A percentile compares a stretch with the other conserved stretches of the same genome.
Evolutionary conservation across 2,329 filamentous ascomycete genomes (phyloP).

Genomic region (Aureobasidium lini): DNA sequence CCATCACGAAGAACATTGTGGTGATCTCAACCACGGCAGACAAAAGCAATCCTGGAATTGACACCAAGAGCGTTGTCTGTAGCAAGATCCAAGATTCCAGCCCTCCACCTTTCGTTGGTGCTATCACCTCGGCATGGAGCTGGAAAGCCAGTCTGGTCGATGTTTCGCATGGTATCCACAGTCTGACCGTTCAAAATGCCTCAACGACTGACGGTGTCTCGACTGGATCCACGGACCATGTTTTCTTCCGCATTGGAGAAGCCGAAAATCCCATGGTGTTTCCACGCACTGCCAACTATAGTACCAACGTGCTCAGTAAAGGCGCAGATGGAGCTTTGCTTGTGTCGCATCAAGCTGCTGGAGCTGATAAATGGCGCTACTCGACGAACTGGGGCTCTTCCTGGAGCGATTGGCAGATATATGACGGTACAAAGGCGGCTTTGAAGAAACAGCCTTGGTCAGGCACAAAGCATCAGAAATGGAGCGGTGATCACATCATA

Average conservation of each 20-base stretch:
- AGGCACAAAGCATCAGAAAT: constrained; percentile 49
- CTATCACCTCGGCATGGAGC: constrained; percentile 48
- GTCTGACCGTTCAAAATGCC: constrained; percentile 50
- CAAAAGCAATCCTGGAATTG: constrained; percentile 37
- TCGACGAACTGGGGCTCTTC: constrained; percentile 53
- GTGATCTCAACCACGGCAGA: constrained; percentile 48
- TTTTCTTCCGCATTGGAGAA: constrained; percentile 54
- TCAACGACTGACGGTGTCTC: constrained; percentile 34
- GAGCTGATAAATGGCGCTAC: constrained; percentile 56
- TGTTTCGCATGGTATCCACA: constrained; percentile 55
- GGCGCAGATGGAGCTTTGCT: constrained; percentile 33
- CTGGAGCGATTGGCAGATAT: constrained; percentile 53
- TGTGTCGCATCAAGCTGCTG: constrained; percentile 52
- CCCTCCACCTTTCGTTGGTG: constrained; percentile 36
- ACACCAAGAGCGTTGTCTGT: constrained; percentile 41
- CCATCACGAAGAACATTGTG: constrained; percentile 42
- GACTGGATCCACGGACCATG: constrained; percentile 51
- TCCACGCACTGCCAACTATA: constrained; percentile 51
- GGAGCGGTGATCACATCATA: constrained; percentile 55
- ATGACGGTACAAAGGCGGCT: constrained; percentile 44
- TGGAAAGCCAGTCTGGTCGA: constrained; percentile 47
- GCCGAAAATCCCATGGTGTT: constrained; percentile 54
- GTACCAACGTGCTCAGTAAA: constrained; percentile 43
- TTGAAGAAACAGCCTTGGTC: constrained; percentile 47
- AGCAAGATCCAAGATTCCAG: constrained; percentile 29